These are phyloP conservation scores for Xylaria arbuscula DNA, from an alignment of 2,329 filamentous ascomycete genomes.

Conservation along the genomic window DNA sequence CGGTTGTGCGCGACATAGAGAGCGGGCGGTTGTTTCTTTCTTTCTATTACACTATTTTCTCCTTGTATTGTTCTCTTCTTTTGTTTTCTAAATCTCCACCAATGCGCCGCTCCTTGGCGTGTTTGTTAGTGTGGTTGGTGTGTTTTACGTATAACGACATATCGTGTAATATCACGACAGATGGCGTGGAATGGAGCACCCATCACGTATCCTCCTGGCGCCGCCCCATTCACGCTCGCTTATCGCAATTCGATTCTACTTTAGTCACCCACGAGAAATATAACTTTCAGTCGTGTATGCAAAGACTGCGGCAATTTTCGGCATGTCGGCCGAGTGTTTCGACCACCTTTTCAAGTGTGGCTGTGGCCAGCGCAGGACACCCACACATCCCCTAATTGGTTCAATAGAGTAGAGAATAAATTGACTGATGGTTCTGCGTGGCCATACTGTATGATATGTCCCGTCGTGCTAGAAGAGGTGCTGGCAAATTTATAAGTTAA, in stretches of 20 bases:
- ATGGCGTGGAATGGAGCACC: conserved; percentile 8
- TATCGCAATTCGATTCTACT: not conserved
- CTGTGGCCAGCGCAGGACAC: too few species aligned
- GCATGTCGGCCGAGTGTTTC: too few species aligned
- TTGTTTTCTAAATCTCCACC: not conserved
- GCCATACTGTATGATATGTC: too few species aligned
- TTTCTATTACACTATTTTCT: not conserved
- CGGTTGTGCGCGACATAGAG: not conserved
- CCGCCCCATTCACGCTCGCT: not conserved
- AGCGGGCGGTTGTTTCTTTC: not conserved
- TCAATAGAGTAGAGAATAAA: too few species aligned
- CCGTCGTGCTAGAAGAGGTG: too few species aligned
- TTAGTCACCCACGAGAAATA: not conserved
- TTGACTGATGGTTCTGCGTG: too few species aligned
- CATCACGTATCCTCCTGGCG: not conserved
- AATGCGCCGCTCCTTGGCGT: conserved; percentile 11
- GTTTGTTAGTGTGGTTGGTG: not conserved
- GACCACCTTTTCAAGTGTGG: too few species aligned
- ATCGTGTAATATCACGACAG: conserved; percentile 31
- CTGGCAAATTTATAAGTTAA: too few species aligned
- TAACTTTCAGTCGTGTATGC: not conserved
- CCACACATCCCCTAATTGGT: too few species aligned
- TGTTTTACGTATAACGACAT: conserved; percentile 29
- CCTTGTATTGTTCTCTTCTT: not conserved
- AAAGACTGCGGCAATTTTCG: not conserved